Evolutionary conservation across 305 asterid species (phyloP).

Genomic region (Stenogyne calaminthoides): DNA sequence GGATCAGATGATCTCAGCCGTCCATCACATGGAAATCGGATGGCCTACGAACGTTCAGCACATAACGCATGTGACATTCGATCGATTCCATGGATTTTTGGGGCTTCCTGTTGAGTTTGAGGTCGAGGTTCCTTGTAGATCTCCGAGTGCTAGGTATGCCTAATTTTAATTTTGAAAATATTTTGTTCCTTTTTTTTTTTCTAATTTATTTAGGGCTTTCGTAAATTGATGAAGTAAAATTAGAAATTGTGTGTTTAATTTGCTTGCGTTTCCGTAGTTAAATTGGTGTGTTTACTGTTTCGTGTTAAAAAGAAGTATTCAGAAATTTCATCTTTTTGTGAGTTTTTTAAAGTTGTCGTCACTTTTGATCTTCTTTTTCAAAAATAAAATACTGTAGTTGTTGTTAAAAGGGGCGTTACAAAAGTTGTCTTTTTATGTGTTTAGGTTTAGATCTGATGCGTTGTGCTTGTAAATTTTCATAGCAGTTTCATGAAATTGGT

Average conservation of each 20-base stretch:
- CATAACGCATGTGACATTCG: constrained; percentile 91
- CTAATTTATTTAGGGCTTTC: constrained; percentile 3
- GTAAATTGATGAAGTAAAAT: not conserved
- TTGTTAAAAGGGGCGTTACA: constrained; percentile 6
- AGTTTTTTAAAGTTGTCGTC: constrained; percentile 12
- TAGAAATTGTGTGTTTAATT: not conserved
- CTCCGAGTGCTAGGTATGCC: constrained; percentile 91
- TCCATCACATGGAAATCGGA: constrained; percentile 85
- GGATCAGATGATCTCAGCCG: constrained; percentile 55
- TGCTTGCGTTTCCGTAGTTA: not conserved
- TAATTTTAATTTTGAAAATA: not conserved
- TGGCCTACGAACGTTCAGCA: constrained; percentile 95
- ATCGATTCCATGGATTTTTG: constrained; percentile 82
- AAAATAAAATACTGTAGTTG: not conserved
- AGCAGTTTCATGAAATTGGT: not conserved
- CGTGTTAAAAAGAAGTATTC: not conserved
- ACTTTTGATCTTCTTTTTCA: constrained; percentile 17
- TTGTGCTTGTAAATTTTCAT: not conserved
- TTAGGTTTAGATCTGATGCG: constrained; percentile 33
- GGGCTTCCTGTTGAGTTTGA: constrained; percentile 93
- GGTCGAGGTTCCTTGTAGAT: constrained; percentile 80
- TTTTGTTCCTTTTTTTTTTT: not conserved
- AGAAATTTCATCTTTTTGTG: constrained; percentile 22
- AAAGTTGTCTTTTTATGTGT: constrained; percentile 8
- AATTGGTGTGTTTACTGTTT: not conserved